Conservation (phyloP, 208 protist species). For the Kentomonas sorsogonicus region DNA sequence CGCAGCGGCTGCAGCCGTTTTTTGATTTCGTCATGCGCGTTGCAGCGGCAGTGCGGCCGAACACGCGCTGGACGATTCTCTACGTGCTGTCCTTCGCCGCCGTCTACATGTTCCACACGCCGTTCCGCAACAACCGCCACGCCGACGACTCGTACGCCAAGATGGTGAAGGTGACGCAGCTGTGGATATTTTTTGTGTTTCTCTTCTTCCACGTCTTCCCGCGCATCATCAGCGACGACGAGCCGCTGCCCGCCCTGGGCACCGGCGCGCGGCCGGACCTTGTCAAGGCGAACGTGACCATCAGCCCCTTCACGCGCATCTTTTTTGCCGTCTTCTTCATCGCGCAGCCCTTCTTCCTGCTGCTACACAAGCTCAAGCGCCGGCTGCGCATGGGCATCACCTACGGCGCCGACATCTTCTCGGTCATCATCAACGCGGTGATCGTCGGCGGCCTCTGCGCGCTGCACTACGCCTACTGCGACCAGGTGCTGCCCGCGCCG, state of each 20-base stretch:
- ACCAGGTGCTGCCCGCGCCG: constrained; percentile 9
- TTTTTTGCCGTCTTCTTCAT: constrained; percentile 61
- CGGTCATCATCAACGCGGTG: constrained; percentile 62
- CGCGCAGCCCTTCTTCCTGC: constrained; percentile 36
- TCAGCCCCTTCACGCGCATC: constrained; percentile 22
- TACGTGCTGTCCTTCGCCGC: constrained; percentile 39
- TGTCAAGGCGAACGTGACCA: not conserved
- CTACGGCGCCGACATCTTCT: constrained; percentile 40
- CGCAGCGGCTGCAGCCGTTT: too few species aligned
- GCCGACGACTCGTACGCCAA: constrained; percentile 53
- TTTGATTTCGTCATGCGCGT: too few species aligned
- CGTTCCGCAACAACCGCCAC: constrained; percentile 52
- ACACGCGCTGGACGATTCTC: constrained; percentile 30
- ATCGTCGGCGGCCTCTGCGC: constrained; percentile 50
- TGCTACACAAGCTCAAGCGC: constrained; percentile 74
- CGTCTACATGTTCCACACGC: constrained; percentile 74
- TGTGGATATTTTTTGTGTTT: constrained; percentile 44
- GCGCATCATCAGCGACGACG: constrained; percentile 26
- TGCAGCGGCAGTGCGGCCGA: constrained; percentile 25
- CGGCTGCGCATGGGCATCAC: constrained; percentile 46
- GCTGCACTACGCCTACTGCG: constrained; percentile 62
- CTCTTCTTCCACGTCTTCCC: constrained; percentile 60
- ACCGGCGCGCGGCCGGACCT: constrained; percentile 6
- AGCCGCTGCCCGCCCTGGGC: constrained; percentile 5
- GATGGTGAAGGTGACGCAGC: constrained; percentile 60